Evolutionary conservation across 805 yeast genomes (phyloP).

Genomic region (Kuraishia molischiana): DNA sequence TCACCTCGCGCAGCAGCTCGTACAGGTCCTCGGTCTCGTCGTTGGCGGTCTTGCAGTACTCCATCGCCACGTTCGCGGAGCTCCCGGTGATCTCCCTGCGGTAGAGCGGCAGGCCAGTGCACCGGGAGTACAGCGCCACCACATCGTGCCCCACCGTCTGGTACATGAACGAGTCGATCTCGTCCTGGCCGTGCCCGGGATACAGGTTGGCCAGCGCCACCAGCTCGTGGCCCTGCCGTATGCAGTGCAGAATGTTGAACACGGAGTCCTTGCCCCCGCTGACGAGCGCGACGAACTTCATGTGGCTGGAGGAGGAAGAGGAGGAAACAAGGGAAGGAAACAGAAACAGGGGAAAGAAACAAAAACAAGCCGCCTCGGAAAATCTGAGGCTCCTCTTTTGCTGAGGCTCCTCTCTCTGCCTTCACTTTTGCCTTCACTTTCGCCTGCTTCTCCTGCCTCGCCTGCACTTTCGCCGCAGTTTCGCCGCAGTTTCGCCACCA

Average conservation of each 20-base stretch:
- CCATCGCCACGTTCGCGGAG: constrained; percentile 56
- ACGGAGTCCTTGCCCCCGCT: constrained; percentile 97
- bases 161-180: constrained; percentile 92
- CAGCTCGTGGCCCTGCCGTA: constrained; percentile 77
- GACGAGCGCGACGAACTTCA: constrained; percentile 88
- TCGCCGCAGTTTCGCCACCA: not conserved
- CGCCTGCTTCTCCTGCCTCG: not conserved
- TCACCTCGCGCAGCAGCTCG: constrained; percentile 38
- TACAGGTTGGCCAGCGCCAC: constrained; percentile 78
- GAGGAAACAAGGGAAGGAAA: no score
- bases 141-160: constrained; percentile 94
- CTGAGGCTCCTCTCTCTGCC: no score
- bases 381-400: no score
- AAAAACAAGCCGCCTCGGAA: no score
- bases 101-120: constrained; percentile 75
- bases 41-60: constrained; percentile 53
- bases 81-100: constrained; percentile 54
- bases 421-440: no score
- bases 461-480: not conserved
- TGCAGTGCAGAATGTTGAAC: constrained; percentile 78
- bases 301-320: no score
- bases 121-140: constrained; percentile 51
- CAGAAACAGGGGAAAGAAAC: no score
- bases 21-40: constrained; percentile 89
- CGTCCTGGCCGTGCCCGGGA: constrained; percentile 52